phyloP scores from a whole-genome alignment of 352 stramenopile genomes.

The Globisporangium solare region DNA sequence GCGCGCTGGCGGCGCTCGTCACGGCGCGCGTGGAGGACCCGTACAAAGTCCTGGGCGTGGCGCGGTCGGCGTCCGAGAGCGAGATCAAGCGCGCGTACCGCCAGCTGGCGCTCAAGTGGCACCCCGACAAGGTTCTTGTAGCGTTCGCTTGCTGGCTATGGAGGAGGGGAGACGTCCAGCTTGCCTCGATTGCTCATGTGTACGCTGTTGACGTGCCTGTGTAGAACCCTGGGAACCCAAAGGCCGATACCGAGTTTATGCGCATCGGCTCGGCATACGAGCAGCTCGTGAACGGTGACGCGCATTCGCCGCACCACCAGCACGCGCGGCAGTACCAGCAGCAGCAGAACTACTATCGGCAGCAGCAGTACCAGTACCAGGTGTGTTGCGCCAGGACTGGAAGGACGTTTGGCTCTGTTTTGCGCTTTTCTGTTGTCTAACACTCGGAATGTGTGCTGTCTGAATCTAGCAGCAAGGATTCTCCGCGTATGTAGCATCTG shows the following conservation, averaged over 20 bases:
- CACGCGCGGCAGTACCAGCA: conserved; percentile 26
- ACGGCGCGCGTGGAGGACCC: conserved; percentile 46
- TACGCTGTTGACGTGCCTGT: background rate
- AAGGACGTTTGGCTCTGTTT: too few relatives aligned
- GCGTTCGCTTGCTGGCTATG: too few relatives aligned
- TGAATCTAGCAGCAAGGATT: conserved; percentile 26
- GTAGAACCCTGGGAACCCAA: conserved; percentile 55
- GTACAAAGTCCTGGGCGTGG: conserved; percentile 65
- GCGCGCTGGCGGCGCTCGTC: conserved; percentile 9
- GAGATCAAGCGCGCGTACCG: conserved; percentile 87
- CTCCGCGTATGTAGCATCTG: background rate
- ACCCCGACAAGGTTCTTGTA: conserved; percentile 80
- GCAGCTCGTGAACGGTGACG: conserved; percentile 33
- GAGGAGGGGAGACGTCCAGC: conserved; percentile 2
- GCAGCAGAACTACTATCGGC: conserved; percentile 41
- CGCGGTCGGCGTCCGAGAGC: conserved; percentile 50
- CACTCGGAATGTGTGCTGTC: conserved; percentile 11
- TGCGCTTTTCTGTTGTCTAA: background rate
- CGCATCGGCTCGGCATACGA: conserved; percentile 73
- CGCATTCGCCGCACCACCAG: conserved; percentile 7
- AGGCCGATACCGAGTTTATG: conserved; percentile 76
- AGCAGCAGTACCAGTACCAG: conserved; percentile 34
- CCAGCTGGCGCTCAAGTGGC: conserved; percentile 83
- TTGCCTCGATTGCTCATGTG: background rate
- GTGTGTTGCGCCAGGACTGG: conserved; percentile 9